These are phyloP conservation scores for Histomonas meleagridis DNA, from an alignment of 208 protist species.

Conservation along the genomic window DNA sequence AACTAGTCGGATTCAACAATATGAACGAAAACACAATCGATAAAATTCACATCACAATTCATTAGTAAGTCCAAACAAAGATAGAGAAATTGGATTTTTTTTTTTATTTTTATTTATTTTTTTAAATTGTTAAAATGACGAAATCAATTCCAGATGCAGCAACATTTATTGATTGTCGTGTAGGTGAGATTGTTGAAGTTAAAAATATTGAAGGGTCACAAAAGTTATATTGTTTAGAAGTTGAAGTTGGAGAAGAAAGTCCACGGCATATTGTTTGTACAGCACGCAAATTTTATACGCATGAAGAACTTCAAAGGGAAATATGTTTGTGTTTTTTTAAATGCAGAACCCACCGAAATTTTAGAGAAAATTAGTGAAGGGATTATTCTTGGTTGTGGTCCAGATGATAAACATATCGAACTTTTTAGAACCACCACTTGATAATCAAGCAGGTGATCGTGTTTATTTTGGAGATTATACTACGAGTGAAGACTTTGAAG, in stretches of 20 bases:
- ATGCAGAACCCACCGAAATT: not conserved
- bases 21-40: no score
- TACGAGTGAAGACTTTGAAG: not conserved
- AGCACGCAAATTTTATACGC: not conserved
- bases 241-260: not conserved
- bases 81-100: no score
- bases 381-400: not conserved
- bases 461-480: not conserved
- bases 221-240: not conserved
- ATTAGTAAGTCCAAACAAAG: no score
- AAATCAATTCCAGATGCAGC: conserved; percentile 32
- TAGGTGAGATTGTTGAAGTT: not conserved
- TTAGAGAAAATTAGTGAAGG: conserved; percentile 9
- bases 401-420: conserved; percentile 20
- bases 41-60: no score
- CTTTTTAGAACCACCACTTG: not conserved
- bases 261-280: not conserved
- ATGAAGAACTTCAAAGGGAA: not conserved
- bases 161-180: not conserved
- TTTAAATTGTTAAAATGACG: no score
- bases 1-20: not conserved
- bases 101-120: no score
- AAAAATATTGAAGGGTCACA: not conserved
- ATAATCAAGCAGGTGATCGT: not conserved
- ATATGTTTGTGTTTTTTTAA: not conserved